Percentiles rank a stretch among this genome's conserved stretches.
Evolutionary conservation across 2,329 filamentous ascomycete genomes (phyloP).

Genomic region (Botrytis pseudocinerea): DNA sequence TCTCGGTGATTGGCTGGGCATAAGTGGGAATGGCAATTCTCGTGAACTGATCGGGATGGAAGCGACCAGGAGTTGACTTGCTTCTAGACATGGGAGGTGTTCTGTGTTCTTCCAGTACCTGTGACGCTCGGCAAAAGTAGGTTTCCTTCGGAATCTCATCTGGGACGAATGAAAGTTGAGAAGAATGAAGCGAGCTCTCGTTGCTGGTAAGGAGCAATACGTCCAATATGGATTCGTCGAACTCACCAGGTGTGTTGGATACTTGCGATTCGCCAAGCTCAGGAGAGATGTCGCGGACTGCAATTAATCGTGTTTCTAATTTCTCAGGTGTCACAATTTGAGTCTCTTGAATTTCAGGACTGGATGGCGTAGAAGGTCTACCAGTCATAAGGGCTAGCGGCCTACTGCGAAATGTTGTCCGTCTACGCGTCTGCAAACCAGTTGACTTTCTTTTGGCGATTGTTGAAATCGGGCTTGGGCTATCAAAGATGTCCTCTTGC

Average conservation of each 20-base stretch:
- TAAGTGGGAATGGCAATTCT: not conserved
- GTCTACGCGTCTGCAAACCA: not conserved
- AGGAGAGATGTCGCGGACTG: not conserved
- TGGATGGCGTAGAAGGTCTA: not conserved
- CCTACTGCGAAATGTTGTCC: slow-evolving; percentile 14
- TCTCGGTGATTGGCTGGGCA: not conserved
- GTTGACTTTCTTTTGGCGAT: slow-evolving; percentile 1
- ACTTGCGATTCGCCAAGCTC: slow-evolving; percentile 13
- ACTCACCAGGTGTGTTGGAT: not conserved
- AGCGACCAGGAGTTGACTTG: slow-evolving; percentile 21
- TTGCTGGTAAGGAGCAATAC: not conserved
- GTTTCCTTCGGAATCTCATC: not conserved
- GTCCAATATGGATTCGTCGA: not conserved
- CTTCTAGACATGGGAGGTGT: not conserved
- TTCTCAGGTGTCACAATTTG: not conserved
- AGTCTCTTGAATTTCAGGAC: not conserved
- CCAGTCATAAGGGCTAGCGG: slow-evolving; percentile 2
- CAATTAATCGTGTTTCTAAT: not conserved
- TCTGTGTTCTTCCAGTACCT: not conserved
- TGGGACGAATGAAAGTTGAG: slow-evolving; percentile 18
- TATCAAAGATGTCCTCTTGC: slow-evolving; percentile 31
- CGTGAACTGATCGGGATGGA: not conserved
- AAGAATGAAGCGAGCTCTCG: slow-evolving; percentile 12
- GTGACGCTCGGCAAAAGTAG: slow-evolving; percentile 27
- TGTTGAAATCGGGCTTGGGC: slow-evolving; percentile 8